Evolutionary conservation across 2,329 filamentous ascomycete species (phyloP).

Genomic region (Cladophialophora bantiana): DNA sequence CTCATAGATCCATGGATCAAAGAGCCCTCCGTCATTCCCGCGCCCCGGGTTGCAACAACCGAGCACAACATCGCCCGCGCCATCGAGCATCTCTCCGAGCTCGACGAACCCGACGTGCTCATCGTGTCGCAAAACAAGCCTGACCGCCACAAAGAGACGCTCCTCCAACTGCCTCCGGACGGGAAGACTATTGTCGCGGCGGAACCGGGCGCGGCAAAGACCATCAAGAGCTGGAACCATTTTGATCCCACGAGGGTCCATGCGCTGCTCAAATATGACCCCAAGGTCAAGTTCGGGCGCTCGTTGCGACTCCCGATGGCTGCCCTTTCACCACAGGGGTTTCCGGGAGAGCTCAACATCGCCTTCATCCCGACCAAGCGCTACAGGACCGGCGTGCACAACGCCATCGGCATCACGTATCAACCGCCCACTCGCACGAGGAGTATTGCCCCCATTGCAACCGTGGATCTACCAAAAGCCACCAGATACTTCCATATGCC

Average conservation of each 20-base stretch:
- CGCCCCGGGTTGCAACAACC: slow-evolving; percentile 67
- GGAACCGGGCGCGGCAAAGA: slow-evolving; percentile 68
- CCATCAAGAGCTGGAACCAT: slow-evolving; percentile 72
- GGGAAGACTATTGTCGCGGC: slow-evolving; percentile 70
- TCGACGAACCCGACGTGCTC: slow-evolving; percentile 63
- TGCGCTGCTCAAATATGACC: slow-evolving; percentile 52
- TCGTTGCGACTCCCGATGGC: slow-evolving; percentile 61
- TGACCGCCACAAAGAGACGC: slow-evolving; percentile 72
- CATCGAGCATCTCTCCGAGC: slow-evolving; percentile 63
- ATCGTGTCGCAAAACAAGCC: slow-evolving; percentile 68
- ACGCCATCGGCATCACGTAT: slow-evolving; percentile 76
- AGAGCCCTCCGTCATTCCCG: slow-evolving; percentile 66
- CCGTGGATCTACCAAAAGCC: slow-evolving; percentile 37
- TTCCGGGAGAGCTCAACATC: slow-evolving; percentile 73
- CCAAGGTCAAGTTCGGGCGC: slow-evolving; percentile 50
- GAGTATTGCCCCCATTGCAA: slow-evolving; percentile 34
- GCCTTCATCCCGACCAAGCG: slow-evolving; percentile 68
- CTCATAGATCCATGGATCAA: slow-evolving; percentile 76
- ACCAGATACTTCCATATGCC: slow-evolving; percentile 39
- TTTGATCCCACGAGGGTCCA: slow-evolving; percentile 62
- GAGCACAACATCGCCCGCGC: slow-evolving; percentile 63
- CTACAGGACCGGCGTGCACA: slow-evolving; percentile 68
- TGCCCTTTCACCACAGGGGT: slow-evolving; percentile 59
- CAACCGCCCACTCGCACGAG: slow-evolving; percentile 57
- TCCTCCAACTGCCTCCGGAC: slow-evolving; percentile 66